A percentile compares a stretch with the other conserved stretches of the same genome.
Conservation (phyloP, 495 filamentous ascomycete species). For the Trichocladium antarcticum region DNA sequence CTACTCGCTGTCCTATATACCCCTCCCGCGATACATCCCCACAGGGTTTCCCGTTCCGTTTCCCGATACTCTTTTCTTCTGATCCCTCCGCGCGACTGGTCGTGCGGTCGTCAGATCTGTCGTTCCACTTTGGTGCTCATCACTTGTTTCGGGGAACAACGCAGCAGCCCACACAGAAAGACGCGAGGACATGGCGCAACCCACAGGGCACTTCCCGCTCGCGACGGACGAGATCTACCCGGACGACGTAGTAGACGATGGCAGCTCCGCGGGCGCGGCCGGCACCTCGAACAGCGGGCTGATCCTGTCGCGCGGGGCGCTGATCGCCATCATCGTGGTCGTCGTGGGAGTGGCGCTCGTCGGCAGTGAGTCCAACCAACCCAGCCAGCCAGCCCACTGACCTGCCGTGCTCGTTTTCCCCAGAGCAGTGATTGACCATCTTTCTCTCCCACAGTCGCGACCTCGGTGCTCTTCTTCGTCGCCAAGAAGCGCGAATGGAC, state of each 20-base stretch:
- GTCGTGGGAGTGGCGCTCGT: conserved; percentile 45
- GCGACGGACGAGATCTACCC: conserved; percentile 25
- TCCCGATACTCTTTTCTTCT: neutral
- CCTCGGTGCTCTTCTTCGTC: conserved; percentile 40
- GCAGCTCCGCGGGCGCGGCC: conserved; percentile 43
- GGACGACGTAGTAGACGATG: conserved; percentile 16
- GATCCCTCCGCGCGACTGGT: conserved; percentile 10
- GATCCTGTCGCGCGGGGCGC: conserved; percentile 44
- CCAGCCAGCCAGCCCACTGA: neutral
- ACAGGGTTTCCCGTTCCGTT: neutral
- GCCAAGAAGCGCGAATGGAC: conserved; percentile 50
- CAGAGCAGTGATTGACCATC: neutral
- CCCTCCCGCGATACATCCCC: neutral
- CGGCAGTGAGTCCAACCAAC: conserved; percentile 37
- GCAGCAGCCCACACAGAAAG: neutral
- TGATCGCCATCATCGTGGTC: conserved; percentile 53
- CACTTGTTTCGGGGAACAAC: neutral
- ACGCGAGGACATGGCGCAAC: conserved; percentile 2
- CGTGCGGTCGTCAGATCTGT: conserved; percentile 4
- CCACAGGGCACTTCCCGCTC: conserved; percentile 23
- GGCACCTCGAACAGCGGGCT: conserved; percentile 41
- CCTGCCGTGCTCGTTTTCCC: neutral
- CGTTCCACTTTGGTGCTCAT: neutral
- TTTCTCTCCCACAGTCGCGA: conserved; percentile 29
- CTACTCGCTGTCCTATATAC: conserved; percentile 1